A percentile compares a stretch with the other conserved stretches of the same genome.
These are phyloP conservation scores for Botrytis elliptica DNA, from an alignment of 2,329 filamentous ascomycete species.

Conservation along the genomic window DNA sequence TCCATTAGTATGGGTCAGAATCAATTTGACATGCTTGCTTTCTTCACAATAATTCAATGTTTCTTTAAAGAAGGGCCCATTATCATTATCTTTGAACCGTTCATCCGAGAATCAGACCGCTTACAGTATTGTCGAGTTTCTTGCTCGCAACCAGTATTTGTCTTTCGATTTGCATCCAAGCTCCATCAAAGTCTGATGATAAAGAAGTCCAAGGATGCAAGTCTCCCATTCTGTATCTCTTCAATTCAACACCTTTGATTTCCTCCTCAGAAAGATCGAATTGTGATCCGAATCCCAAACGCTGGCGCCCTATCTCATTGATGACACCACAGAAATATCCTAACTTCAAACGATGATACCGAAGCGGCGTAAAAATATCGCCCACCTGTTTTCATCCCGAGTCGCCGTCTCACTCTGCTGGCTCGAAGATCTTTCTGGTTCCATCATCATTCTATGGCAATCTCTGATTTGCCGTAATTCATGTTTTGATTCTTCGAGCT, in stretches of 20 bases:
- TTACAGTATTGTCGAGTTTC: background rate
- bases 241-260: background rate
- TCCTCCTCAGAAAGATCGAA: background rate
- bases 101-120: background rate
- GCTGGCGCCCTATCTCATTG: background rate
- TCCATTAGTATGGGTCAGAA: background rate
- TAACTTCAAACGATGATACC: background rate
- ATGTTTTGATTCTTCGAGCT: background rate
- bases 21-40: background rate
- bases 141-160: background rate
- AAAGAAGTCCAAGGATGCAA: background rate
- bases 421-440: background rate
- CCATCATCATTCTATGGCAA: background rate
- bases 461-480: background rate
- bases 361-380: background rate
- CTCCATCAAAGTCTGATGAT: background rate
- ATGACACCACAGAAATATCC: background rate
- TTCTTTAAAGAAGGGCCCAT: no score
- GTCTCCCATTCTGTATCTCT: rapidly evolving
- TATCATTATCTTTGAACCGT: background rate
- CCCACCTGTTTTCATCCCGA: background rate
- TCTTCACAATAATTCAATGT: background rate
- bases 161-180: background rate
- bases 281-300: background rate
- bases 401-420: background rate